phyloP scores from a whole-genome alignment of 169 alveolate species.

The Neospora caninum region DNA sequence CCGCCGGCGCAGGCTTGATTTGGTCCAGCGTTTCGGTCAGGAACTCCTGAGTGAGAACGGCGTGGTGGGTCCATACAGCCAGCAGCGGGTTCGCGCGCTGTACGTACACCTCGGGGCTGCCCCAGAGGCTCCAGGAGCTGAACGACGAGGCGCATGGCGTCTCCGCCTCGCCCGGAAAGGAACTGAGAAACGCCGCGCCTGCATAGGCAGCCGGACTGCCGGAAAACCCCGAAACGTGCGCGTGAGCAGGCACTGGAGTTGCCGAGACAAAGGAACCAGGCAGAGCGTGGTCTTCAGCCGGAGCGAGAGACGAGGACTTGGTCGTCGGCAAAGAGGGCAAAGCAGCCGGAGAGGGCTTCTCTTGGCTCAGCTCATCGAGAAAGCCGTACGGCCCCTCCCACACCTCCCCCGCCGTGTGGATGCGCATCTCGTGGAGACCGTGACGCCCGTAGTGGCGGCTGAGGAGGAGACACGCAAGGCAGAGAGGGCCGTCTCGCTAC shows the following conservation, averaged over 20 bases:
- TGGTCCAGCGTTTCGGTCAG: constrained; percentile 11
- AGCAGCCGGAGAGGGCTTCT: neutral
- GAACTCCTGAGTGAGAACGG: constrained; percentile 42
- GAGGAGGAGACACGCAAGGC: neutral
- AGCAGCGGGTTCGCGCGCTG: constrained; percentile 39
- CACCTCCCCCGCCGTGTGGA: constrained; percentile 35
- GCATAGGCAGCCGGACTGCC: neutral
- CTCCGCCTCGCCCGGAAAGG: neutral
- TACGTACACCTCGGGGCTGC: constrained; percentile 6
- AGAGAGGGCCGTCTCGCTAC: neutral
- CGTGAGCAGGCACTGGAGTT: neutral
- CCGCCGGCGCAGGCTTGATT: neutral
- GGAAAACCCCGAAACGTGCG: neutral
- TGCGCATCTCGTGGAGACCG: constrained; percentile 48
- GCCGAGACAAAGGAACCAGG: neutral
- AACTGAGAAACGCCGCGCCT: neutral
- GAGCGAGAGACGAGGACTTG: neutral
- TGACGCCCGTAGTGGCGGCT: constrained; percentile 54
- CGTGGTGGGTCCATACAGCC: constrained; percentile 61
- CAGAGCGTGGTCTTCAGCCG: too few species aligned
- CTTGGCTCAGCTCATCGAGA: neutral
- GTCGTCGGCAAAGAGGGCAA: neutral
- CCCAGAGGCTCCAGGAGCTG: constrained; percentile 26
- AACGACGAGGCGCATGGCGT: neutral
- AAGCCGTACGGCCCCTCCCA: constrained; percentile 30